Evolutionary conservation across 2,329 filamentous ascomycete genomes (phyloP).

Genomic region (Fusarium annulatum): DNA sequence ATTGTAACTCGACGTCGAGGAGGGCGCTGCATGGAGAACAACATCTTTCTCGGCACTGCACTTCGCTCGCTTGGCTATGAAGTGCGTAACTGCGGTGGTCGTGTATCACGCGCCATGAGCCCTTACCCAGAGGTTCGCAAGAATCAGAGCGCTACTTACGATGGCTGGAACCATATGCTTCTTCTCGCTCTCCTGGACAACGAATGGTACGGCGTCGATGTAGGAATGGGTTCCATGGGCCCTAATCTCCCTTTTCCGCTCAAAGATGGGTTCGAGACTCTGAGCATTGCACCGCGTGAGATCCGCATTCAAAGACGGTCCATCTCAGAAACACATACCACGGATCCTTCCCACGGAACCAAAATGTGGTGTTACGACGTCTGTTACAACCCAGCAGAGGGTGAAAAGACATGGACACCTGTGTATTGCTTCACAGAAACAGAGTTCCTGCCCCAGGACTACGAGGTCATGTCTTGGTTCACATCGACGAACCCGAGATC

Average conservation of each 20-base stretch:
- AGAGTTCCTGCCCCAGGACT: not conserved
- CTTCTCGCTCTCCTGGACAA: not conserved
- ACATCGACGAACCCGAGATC: not conserved
- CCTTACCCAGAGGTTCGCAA: not conserved
- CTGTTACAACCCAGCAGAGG: not conserved
- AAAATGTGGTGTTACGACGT: not conserved
- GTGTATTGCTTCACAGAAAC: not conserved
- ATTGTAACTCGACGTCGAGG: not conserved
- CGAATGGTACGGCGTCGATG: not conserved
- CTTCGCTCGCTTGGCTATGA: not conserved
- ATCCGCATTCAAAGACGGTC: not conserved
- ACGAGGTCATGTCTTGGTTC: slow-evolving; percentile 6
- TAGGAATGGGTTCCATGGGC: not conserved
- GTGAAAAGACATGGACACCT: not conserved
- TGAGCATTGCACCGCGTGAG: not conserved
- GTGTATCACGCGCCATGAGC: slow-evolving; percentile 1
- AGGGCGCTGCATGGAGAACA: not conserved
- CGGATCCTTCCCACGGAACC: not conserved
- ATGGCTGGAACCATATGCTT: slow-evolving; percentile 7
- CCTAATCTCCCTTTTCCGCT: not conserved
- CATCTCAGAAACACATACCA: not conserved
- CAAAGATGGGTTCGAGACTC: not conserved
- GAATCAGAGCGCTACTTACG: not conserved
- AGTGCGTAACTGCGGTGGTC: not conserved
- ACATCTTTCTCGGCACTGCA: not conserved